Base-by-base conservation (phyloP, 176 grass and related monocot genomes). In the Oryza australiensis region DNA sequence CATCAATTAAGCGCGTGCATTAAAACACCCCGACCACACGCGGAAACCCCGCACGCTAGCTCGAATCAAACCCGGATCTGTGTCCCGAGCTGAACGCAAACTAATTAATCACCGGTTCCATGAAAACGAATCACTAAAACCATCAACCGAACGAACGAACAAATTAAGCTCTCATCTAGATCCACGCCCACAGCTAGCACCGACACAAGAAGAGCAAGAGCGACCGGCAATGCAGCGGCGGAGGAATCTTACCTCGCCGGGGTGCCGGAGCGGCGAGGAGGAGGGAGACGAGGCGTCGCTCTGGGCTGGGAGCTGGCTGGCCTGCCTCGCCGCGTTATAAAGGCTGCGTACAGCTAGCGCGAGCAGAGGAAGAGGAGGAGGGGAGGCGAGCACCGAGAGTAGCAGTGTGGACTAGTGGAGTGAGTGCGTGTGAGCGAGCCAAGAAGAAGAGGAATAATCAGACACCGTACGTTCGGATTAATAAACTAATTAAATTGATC, bases 281-380 rank as follows among this genome's bases (percentile, higher is more conserved):
- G 66, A 51, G n/a, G 77, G 12, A 45, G 42, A 45, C 79, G 66
- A 18, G 5, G 67, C 55, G 70, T 30, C 46, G 81, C 40, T 63
- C 70, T 76, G 38, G 64, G 32, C 30, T 67, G n/a, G 38, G 45
- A 66, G 3, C 60, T 55, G 62, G 1, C 45, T 55, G 68, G 79
- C 35, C 3, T 8, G 35, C 38, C 62, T 79, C 84, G 66, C 73
- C 80, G 88, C 62, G 84, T 79, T 86, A 86, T 90, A 86, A 86
- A 86, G 74, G 88, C 69, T 0, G 48, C 20, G 3, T 26, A 42
- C 81, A 80, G 81, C 62, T 70, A 73, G 81, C 69, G 68, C 76
- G 7, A 23, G 75, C 9, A 43, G 35, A 42, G 71, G 62, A 18
- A 14, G 9, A 20, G 24, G 18, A 7, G 60, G 14, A 37, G 63